Conservation (phyloP, 129 eudicot genomes). For the Mikania micrantha region DNA sequence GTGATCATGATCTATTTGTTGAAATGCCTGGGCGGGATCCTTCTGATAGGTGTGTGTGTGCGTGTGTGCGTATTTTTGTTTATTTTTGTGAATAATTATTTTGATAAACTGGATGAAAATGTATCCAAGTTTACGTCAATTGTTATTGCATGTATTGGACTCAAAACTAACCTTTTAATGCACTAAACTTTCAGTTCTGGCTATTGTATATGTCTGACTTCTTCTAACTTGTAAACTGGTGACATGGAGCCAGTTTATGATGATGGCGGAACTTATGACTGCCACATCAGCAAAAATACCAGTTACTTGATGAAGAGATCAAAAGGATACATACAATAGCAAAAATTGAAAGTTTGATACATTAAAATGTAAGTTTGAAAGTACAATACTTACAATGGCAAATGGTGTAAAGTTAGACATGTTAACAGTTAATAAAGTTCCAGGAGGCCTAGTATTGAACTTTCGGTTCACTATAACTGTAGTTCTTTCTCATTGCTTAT, state of each 20-base stretch:
- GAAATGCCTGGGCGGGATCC: constrained; percentile 99
- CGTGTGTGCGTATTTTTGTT: constrained; percentile 24
- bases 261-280: background rate
- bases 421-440: constrained; percentile 1
- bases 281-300: background rate
- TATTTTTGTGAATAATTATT: background rate
- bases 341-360: background rate
- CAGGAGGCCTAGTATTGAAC: background rate
- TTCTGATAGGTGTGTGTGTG: constrained; percentile 72
- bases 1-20: constrained; percentile 97
- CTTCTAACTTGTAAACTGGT: background rate
- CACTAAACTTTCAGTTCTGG: background rate
- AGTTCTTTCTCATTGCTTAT: background rate
- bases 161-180: background rate
- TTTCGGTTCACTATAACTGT: background rate
- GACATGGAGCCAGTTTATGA: background rate
- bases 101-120: background rate
- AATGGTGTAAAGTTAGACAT: background rate
- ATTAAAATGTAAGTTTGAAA: background rate
- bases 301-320: background rate
- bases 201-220: background rate
- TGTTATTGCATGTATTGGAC: background rate
- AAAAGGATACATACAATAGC: background rate
- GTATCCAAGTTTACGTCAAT: background rate
- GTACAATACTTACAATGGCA: background rate